These are phyloP conservation scores for Herpetospermum pedunculosum DNA, from an alignment of 306 rosid species.

Conservation along the genomic window DNA sequence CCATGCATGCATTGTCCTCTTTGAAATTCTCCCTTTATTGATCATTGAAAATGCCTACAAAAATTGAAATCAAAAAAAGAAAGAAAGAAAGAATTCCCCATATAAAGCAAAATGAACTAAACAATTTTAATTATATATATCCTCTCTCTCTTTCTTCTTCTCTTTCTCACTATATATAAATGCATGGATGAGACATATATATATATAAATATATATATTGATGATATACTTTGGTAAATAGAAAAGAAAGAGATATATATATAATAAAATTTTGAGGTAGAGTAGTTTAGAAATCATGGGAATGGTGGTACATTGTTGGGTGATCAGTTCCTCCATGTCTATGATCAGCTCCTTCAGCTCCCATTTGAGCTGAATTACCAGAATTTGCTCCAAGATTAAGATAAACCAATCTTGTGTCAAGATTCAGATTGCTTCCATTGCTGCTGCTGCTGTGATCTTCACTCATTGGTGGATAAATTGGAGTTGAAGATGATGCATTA, in stretches of 20 bases:
- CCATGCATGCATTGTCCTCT: not conserved
- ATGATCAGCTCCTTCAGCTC: constrained; percentile 26
- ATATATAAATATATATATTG: not conserved
- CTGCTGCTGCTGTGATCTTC: constrained; percentile 44
- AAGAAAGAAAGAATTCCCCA: not conserved
- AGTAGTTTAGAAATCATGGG: constrained; percentile 49
- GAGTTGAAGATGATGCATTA: constrained; percentile 35
- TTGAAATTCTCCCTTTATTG: not conserved
- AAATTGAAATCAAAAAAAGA: not conserved
- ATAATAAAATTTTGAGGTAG: not conserved
- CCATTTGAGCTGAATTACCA: constrained; percentile 34
- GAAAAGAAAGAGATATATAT: constrained; percentile 6
- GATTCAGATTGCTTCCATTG: constrained; percentile 43
- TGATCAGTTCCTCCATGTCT: constrained; percentile 31
- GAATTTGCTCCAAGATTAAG: constrained; percentile 68
- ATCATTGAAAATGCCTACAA: not conserved
- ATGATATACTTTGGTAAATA: not conserved
- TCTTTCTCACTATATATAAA: not conserved
- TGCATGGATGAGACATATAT: not conserved
- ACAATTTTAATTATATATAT: not conserved
- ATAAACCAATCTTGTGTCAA: constrained; percentile 83
- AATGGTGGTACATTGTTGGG: constrained; percentile 53
- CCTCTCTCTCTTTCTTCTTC: not conserved
- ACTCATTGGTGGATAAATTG: constrained; percentile 52
- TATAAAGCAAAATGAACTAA: not conserved